Evolutionary conservation across 2,329 filamentous ascomycete genomes (phyloP), one percentile per base, ranked within the genome.

Genomic region (Pseudocercospora crystallina): DNA sequence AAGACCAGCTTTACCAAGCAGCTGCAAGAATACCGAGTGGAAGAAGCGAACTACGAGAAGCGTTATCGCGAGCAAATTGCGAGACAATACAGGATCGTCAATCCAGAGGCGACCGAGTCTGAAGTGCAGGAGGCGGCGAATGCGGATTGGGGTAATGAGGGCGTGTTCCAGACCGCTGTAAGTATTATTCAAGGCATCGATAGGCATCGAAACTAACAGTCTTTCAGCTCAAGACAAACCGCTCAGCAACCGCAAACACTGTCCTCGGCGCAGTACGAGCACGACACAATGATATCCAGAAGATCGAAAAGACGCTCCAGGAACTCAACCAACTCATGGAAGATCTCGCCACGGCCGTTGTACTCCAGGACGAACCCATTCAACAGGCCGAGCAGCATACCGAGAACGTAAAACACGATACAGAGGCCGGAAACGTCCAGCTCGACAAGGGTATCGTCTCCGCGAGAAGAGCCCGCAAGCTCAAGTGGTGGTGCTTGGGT

Each of bases 151-250:
- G 83, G 85, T 47, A 81, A 87, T 52, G 85, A 91, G 73, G 86
- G 87, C 63, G 84, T 94, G 48, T 94, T 92, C 75, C 86, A 90
- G 71, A 86, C 84, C 50, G 88, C 88, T 53, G 88, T 92, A 79
- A 70, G 83, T 78, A 45, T 12, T 34, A 12, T 30, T 8, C n/a
- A 26, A 26, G 7, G 20, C 20, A 26, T 26, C 20, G 3, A 29
- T 33, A 33, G 34, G 8, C 10, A 42, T 36, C 31, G 11, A 14
- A 31, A 51, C 38, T 53, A 45, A 53, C 49, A 38, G 12, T 36
- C 17, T 14, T 26, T 34, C 59, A 90, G 86, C 83, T 91, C 64
- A 84, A 84, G 65, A 82, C 79, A 62, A 90, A 89, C 76, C 86
- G 86, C 58, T 82, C 81, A 38, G 86, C 85, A 49, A 85, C 89